phyloP scores from a whole-genome alignment of 1,139 yeast species.

The Saccharomyces hybrid region DNA sequence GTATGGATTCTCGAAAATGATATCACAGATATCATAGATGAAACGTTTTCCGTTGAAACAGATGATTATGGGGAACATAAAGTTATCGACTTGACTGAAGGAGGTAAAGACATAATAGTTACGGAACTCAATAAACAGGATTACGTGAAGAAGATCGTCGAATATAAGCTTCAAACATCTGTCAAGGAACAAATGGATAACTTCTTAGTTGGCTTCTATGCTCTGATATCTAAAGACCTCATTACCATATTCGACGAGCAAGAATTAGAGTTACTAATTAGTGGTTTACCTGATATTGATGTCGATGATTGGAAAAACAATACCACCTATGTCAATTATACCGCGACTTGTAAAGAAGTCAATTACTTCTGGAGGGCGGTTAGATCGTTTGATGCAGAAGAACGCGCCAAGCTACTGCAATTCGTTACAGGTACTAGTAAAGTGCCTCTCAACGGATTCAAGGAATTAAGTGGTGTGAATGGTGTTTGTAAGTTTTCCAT shows the following conservation, averaged over 20 bases:
- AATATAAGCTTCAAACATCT: conserved; percentile 75
- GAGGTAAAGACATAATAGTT: conserved; percentile 79
- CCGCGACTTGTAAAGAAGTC: conserved; percentile 78
- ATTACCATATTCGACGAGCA: conserved; percentile 91
- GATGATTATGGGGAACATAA: conserved; percentile 93
- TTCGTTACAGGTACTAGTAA: conserved; percentile 97
- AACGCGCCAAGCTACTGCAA: conserved; percentile 86
- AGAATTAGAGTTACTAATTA: conserved; percentile 83
- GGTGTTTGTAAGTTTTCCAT: conserved; percentile 85
- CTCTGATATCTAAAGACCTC: conserved; percentile 80
- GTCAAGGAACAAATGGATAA: conserved; percentile 84
- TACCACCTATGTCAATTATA: conserved; percentile 75
- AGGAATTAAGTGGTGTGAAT: conserved; percentile 80
- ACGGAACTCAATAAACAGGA: conserved; percentile 89
- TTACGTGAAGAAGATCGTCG: conserved; percentile 79
- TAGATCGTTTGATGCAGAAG: conserved; percentile 87
- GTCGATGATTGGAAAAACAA: conserved; percentile 93
- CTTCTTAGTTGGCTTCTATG: conserved; percentile 83
- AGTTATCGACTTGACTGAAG: conserved; percentile 66
- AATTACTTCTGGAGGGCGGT: conserved; percentile 99
- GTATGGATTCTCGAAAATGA: conserved; percentile 97
- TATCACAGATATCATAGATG: conserved; percentile 94
- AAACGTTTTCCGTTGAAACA: conserved; percentile 87
- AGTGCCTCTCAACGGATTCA: conserved; percentile 92
- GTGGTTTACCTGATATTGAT: conserved; percentile 94